Conservation (phyloP, 2,329 filamentous ascomycete species). For the Penicillium aurantiogriseum region DNA sequence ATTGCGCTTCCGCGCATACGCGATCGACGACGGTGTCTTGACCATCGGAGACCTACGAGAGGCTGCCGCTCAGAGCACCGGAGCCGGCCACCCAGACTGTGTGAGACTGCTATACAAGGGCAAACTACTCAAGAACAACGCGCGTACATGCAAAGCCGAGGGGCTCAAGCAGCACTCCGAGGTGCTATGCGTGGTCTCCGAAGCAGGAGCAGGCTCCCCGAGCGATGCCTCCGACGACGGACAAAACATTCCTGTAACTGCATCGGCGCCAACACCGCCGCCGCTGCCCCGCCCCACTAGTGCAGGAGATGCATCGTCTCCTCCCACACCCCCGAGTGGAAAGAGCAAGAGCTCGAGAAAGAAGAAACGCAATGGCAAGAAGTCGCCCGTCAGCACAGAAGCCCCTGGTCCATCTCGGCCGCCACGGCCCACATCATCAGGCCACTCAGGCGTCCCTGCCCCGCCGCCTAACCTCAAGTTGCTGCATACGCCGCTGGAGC, state of each 20-base stretch:
- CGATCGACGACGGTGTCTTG: conserved; percentile 47
- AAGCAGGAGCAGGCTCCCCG: conserved; percentile 33
- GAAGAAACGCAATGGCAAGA: conserved; percentile 30
- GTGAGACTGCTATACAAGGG: conserved; percentile 51
- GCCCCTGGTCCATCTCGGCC: conserved; percentile 23
- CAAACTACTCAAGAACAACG: conserved; percentile 44
- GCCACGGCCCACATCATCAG: conserved; percentile 12
- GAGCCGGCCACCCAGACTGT: conserved; percentile 35
- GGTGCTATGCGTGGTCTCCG: conserved; percentile 47
- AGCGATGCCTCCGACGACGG: conserved; percentile 34
- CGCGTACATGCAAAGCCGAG: conserved; percentile 40
- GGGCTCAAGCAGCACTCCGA: conserved; percentile 51
- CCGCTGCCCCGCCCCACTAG: conserved; percentile 15
- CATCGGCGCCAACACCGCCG: conserved; percentile 1
- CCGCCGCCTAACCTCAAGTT: conserved; percentile 37
- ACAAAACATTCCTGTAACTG: conserved; percentile 5
- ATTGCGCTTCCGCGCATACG: conserved; percentile 47
- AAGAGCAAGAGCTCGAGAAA: conserved; percentile 26
- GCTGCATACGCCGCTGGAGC: conserved; percentile 36
- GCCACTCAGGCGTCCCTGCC: conserved; percentile 22
- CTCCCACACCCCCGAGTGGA: conserved; percentile 8
- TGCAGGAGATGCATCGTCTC: conserved; percentile 21
- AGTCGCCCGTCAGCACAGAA: not conserved
- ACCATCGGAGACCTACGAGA: conserved; percentile 44
- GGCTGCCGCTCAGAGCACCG: conserved; percentile 39